Conservation (phyloP, 306 rosid genomes). For the Dryas drummondii region DNA sequence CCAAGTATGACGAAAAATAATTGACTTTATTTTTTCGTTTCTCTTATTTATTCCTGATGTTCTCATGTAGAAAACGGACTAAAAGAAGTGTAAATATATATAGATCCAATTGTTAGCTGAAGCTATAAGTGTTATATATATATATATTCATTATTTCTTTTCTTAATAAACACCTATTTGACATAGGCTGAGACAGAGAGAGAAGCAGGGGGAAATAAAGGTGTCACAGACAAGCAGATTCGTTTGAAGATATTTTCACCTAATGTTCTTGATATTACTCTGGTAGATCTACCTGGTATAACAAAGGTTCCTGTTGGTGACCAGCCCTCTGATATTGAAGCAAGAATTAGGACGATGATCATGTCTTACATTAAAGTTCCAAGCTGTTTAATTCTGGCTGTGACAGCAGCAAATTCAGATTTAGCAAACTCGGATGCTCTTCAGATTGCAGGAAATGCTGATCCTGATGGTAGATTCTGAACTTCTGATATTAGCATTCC, state of each 20-base stretch:
- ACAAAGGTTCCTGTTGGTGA: constrained; percentile 99
- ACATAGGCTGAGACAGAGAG: constrained; percentile 90
- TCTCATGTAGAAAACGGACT: not conserved
- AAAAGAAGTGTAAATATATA: not conserved
- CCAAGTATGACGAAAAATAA: not conserved
- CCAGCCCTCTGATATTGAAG: constrained; percentile 96
- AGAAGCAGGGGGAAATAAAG: constrained; percentile 97
- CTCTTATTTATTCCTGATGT: not conserved
- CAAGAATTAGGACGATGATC: constrained; percentile 94
- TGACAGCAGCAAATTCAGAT: constrained; percentile 97
- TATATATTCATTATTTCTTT: not conserved
- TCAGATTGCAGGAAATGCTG: constrained; percentile 98
- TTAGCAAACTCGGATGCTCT: constrained; percentile 99
- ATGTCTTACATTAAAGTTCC: constrained; percentile 89
- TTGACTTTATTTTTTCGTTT: not conserved
- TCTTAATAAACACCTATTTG: constrained; percentile 2
- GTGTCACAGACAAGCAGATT: constrained; percentile 97
- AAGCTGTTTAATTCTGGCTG: constrained; percentile 92
- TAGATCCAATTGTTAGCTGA: not conserved
- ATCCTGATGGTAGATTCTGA: constrained; percentile 80
- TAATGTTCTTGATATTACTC: constrained; percentile 93
- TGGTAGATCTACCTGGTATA: constrained; percentile 96
- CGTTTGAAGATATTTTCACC: constrained; percentile 97
- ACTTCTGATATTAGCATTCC: constrained; percentile 24
- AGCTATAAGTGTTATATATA: not conserved